Evolutionary conservation across 805 yeast species (phyloP).

Genomic region (Nakazawaea molendinolei): DNA sequence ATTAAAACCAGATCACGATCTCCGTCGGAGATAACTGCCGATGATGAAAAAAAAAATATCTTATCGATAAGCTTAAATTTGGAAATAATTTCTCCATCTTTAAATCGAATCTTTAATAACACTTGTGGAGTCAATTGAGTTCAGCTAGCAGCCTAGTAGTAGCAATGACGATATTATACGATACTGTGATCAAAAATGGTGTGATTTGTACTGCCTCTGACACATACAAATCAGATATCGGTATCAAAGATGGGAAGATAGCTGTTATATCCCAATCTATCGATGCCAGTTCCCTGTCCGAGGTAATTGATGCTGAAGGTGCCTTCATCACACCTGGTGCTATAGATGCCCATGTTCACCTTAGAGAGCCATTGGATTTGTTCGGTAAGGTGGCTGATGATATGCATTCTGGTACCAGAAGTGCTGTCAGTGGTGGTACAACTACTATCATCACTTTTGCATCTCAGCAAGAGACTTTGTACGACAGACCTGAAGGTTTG

Average conservation of each 20-base stretch:
- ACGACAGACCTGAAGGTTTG: constrained; percentile 22
- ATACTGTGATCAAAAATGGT: constrained; percentile 10
- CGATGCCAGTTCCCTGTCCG: constrained; percentile 10
- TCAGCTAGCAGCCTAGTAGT: background rate
- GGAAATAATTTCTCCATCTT: too few species aligned
- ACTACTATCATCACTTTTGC: constrained; percentile 44
- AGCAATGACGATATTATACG: constrained; percentile 1
- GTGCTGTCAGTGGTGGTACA: constrained; percentile 45
- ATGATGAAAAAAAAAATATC: background rate
- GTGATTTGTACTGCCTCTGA: constrained; percentile 11
- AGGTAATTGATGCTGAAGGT: constrained; percentile 35
- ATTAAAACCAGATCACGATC: too few species aligned
- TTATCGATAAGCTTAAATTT: too few species aligned
- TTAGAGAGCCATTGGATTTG: constrained; percentile 34
- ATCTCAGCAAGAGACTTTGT: constrained; percentile 28
- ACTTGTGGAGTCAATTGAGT: too few species aligned
- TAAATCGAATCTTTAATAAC: too few species aligned
- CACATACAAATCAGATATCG: constrained; percentile 10
- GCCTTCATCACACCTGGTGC: constrained; percentile 46
- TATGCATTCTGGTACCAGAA: constrained; percentile 36
- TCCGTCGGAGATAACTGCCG: too few species aligned
- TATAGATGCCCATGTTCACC: constrained; percentile 43
- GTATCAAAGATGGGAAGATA: constrained; percentile 10
- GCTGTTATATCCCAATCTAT: constrained; percentile 11
- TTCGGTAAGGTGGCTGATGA: constrained; percentile 30